These are phyloP conservation scores for Coemansia reversa DNA, from an alignment of 192 early-diverging fungal species.

Conservation along the genomic window DNA sequence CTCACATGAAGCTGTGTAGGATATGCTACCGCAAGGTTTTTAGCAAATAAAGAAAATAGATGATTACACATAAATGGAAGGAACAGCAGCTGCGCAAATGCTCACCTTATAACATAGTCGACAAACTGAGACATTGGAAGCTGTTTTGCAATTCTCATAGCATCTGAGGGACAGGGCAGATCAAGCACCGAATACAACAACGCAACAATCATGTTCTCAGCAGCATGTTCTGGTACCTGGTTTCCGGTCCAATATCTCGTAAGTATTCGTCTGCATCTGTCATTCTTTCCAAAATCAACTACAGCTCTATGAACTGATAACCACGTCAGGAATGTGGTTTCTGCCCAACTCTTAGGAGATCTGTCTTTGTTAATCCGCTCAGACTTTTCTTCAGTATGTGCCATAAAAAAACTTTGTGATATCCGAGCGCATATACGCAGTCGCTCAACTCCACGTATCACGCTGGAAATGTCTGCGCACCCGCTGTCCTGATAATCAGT, in stretches of 20 bases:
- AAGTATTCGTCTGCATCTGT: constrained; percentile 9
- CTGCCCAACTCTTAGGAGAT: constrained; percentile 18
- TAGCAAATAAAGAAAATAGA: background rate
- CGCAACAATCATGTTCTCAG: constrained; percentile 3
- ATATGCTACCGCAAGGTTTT: background rate
- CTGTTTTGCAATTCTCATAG: constrained; percentile 17
- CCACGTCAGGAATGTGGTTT: constrained; percentile 32
- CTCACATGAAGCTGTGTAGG: background rate
- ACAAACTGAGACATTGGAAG: constrained; percentile 23
- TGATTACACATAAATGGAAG: background rate
- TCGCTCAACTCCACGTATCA: constrained; percentile 13
- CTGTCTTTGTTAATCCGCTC: background rate
- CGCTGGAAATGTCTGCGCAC: background rate
- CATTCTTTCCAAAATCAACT: constrained; percentile 11
- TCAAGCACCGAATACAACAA: constrained; percentile 26
- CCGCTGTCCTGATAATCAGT: background rate
- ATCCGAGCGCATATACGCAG: constrained; percentile 27
- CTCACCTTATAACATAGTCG: constrained; percentile 6
- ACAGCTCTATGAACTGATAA: constrained; percentile 17
- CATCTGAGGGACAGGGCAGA: constrained; percentile 21
- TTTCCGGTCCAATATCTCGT: constrained; percentile 20
- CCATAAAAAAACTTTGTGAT: constrained; percentile 6
- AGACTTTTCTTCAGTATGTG: background rate
- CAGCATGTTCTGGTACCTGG: background rate
- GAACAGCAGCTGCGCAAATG: background rate